Percentiles rank a stretch among this genome's conserved stretches.
Evolutionary conservation across 176 grass and related monocot genomes (phyloP).

Genomic region (Rhynchospora tenuis): DNA sequence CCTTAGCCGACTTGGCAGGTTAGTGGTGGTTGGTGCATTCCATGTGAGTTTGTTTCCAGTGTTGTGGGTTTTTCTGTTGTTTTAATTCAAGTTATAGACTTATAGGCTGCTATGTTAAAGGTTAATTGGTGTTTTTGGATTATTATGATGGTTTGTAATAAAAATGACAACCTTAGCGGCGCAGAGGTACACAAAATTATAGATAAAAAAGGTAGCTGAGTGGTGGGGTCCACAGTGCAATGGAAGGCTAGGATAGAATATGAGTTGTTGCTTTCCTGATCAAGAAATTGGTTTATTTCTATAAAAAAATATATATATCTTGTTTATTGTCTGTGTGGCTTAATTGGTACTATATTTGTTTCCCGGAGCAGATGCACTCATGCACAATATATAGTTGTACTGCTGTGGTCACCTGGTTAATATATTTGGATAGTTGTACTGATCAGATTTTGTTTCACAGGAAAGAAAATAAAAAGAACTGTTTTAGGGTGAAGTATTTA

Average conservation of each 20-base stretch:
- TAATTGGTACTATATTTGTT: not conserved
- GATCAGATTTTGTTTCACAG: not conserved
- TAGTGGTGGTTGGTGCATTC: not conserved
- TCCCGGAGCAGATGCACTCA: too few species aligned
- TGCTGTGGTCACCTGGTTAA: not conserved
- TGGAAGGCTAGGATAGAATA: not conserved
- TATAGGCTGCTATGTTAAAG: not conserved
- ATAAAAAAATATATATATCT: not conserved
- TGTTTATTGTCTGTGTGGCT: not conserved
- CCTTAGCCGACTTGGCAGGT: not conserved
- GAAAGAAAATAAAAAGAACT: not conserved
- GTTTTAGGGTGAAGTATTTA: not conserved
- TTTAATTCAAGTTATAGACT: not conserved
- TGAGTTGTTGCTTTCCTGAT: not conserved
- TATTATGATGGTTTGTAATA: not conserved
- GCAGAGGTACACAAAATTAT: slow-evolving; percentile 1
- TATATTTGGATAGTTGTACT: not conserved
- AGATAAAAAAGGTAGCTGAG: not conserved
- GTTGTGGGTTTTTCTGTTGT: not conserved
- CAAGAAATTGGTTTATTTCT: not conserved
- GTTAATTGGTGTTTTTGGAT: not conserved
- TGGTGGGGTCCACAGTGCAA: not conserved
- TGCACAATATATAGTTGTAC: not conserved
- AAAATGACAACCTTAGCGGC: not conserved
- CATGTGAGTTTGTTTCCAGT: not conserved